phyloP scores from a whole-genome alignment of 495 filamentous ascomycete species.

The Talaromyces ruber region DNA sequence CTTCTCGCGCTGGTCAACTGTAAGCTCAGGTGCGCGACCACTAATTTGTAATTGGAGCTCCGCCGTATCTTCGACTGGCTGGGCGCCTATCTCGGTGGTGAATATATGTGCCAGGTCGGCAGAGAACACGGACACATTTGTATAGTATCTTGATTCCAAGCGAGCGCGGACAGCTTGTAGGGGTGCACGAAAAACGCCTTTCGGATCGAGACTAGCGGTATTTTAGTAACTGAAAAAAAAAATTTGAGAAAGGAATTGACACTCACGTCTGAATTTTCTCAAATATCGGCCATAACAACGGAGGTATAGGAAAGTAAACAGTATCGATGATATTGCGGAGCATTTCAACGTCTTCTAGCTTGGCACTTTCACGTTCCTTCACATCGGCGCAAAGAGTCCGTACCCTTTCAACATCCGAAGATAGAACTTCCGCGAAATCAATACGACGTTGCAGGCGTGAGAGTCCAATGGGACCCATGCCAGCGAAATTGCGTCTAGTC shows the following conservation, averaged over 20 bases:
- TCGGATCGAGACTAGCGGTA: slow-evolving; percentile 57
- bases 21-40: slow-evolving; percentile 46
- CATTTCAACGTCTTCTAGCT: slow-evolving; percentile 66
- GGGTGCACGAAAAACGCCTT: slow-evolving; percentile 58
- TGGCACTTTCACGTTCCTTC: slow-evolving; percentile 62
- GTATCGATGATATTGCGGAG: slow-evolving; percentile 71
- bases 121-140: slow-evolving; percentile 64
- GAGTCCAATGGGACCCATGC: slow-evolving; percentile 78
- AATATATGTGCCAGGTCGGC: slow-evolving; percentile 65
- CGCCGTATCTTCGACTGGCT: slow-evolving; percentile 41
- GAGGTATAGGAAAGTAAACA: slow-evolving; percentile 82
- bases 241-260: not conserved
- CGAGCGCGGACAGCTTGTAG: slow-evolving; percentile 54
- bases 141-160: slow-evolving; percentile 64
- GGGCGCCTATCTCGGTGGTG: slow-evolving; percentile 53
- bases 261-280: slow-evolving; percentile 70
- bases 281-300: slow-evolving; percentile 68
- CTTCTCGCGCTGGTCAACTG: slow-evolving; percentile 54
- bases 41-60: slow-evolving; percentile 45
- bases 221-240: slow-evolving; percentile 25
- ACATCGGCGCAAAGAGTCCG: slow-evolving; percentile 57
- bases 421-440: slow-evolving; percentile 72
- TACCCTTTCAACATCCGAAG: slow-evolving; percentile 67
- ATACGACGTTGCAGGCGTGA: slow-evolving; percentile 71
- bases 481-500: slow-evolving; percentile 81